Base-by-base conservation (phyloP, 2,329 filamentous ascomycete species). In the Penicillium fuscoglaucum region DNA sequence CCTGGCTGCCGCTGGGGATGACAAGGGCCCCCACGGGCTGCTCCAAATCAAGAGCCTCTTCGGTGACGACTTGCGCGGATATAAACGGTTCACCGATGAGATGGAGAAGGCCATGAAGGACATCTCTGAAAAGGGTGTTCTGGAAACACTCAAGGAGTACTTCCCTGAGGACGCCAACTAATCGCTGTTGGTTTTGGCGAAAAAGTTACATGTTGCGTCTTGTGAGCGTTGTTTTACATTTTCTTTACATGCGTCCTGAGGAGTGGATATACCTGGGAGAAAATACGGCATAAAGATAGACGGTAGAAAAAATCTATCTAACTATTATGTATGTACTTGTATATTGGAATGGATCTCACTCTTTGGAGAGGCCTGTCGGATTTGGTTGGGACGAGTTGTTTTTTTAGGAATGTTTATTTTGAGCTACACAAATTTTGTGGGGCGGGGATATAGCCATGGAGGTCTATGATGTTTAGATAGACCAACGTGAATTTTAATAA, bases 41-140 rank as follows among this genome's bases (percentile, higher is more conserved):
- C 76, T 83, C 2, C 75, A 73, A 70, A 72, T 82, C 65, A 76
- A 74, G 65, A 77, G 63, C 55, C 72, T 83, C 2, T 83, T 83
- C 51, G 81, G 81, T 68, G 80, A 83, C 52, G 80, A 83, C 51
- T 65, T 83, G 70, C 78, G 81, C 59, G 55, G 48, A 45, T 80
- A 83, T 68, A 63, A 80, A 73, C 69, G 78, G 37, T 83, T 83
- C 69, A 50, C 83, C 45, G 58, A 76, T 47, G 77, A 81, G 69
- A 69, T 83, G 21, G 74, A 78, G 53, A 75, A 62, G n/a, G 80
- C 79, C 1, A 77, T 83, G 75, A 74, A 79, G 66, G 73, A 75
- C 35, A 79, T 83, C 57, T 65, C 70, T 55, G 70, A 74, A 64
- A 80, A 83, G 46, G 81, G 81, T 29, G 74, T 82, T 33, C 66